Conservation (phyloP, 805 yeast genomes). For the Metschnikowia continentalis region DNA sequence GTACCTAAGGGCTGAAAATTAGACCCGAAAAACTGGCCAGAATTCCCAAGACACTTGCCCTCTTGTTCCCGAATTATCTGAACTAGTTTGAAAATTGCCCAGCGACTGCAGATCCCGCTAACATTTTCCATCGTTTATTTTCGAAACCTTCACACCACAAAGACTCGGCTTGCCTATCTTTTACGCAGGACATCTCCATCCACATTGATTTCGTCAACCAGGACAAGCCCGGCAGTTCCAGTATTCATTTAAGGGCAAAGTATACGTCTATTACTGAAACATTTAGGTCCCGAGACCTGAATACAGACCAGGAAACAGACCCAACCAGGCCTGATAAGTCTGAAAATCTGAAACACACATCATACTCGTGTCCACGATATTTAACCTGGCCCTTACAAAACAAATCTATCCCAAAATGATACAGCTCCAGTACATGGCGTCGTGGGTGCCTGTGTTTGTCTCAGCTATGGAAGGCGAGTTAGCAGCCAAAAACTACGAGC, state of each 20-base stretch:
- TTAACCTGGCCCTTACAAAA: not conserved
- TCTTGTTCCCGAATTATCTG: not conserved
- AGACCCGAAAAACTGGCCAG: conserved; percentile 1
- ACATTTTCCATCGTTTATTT: not conserved
- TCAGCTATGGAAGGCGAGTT: conserved; percentile 48
- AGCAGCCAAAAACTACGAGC: conserved; percentile 20
- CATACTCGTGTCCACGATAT: not conserved
- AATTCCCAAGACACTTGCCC: conserved; percentile 1
- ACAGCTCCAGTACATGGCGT: conserved; percentile 45
- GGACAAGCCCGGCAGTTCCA: not conserved
- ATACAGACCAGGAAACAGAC: not conserved
- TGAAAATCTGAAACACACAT: not conserved
- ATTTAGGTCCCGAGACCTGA: not conserved
- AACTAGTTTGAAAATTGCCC: not conserved
- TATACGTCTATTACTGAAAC: too few species aligned
- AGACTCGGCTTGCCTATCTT: not conserved
- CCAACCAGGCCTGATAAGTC: not conserved
- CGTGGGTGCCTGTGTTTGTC: conserved; percentile 70
- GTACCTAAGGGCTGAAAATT: conserved; percentile 1
- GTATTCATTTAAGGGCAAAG: too few species aligned
- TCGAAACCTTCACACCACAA: not conserved
- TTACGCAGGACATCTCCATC: not conserved
- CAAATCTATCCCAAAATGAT: conserved; percentile 18
- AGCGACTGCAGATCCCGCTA: not conserved
- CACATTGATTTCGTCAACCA: not conserved